Evolutionary conservation across 2,329 filamentous ascomycete species (phyloP).

Genomic region (Whalleya microplaca): DNA sequence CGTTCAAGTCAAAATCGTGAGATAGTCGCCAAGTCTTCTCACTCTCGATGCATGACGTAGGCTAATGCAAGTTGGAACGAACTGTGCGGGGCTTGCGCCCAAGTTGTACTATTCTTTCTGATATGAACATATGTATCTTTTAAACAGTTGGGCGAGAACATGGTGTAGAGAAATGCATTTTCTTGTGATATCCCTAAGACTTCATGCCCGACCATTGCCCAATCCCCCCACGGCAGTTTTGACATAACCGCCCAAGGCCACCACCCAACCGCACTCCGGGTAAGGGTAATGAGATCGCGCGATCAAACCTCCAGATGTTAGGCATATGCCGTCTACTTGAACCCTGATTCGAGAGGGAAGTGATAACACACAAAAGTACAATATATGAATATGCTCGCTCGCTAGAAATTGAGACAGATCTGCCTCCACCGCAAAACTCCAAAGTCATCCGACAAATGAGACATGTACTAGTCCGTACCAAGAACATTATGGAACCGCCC

Average conservation of each 20-base stretch:
- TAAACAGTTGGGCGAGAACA: background rate
- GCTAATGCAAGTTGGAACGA: background rate
- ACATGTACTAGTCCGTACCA: background rate
- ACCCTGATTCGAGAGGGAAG: background rate
- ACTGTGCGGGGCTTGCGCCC: background rate
- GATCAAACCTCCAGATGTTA: background rate
- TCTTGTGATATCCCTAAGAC: background rate
- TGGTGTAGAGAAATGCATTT: background rate
- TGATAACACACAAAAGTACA: background rate
- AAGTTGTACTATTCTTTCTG: background rate
- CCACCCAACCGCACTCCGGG: background rate
- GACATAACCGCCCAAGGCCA: background rate
- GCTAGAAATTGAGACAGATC: constrained; percentile 1
- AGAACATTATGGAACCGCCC: background rate
- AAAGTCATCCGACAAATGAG: background rate
- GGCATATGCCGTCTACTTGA: background rate
- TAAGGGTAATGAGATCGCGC: background rate
- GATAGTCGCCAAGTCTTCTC: background rate
- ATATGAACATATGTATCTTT: background rate
- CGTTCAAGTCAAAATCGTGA: background rate
- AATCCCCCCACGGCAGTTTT: background rate
- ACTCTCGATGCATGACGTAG: background rate
- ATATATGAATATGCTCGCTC: background rate
- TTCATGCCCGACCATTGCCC: background rate
- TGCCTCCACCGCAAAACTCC: background rate